Evolutionary conservation across 2,329 filamentous ascomycete species (phyloP), one percentile per base, ranked within the genome.

Genomic region (Colletotrichum sp.): DNA sequence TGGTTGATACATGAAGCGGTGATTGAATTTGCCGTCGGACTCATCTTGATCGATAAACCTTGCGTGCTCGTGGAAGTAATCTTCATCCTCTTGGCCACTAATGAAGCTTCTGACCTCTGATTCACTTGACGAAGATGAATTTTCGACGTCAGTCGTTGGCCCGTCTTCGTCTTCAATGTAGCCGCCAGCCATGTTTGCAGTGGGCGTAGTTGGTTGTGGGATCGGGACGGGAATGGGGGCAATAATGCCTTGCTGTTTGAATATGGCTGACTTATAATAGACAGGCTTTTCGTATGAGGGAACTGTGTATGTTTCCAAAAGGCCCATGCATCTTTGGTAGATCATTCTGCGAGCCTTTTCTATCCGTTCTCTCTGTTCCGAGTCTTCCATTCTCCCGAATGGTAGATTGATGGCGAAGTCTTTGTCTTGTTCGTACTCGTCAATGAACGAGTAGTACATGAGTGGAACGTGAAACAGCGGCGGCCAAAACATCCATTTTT

Each of bases 341-440:
- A 71, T 7, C 21, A 26, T n/a, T 13, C 13, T 49, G 2, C 59
- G 59, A 18, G 30, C 30, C 7, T 7, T n/a, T 1, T 71, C 69
- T 28, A 55, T 21, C 8, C 26, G 55, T 5, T 8, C 26, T 9
- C 7, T 16, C 6, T 39, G 15, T 15, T 0, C 2, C 8, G 4
- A 3, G 3, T 6, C 3, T 44, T 32, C n/a, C 8, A 28, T n/a
- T 5, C 10, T 4, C 0, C 8, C 2, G 5, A 36, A 5, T 4
- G 59, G 5, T 1, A 36, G 1, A 6, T 64, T 28, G 5, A 36
- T 15, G 1, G 39, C 69, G 12, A 71, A 71, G 9, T 65, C 13
- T 4, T 30, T 7, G 28, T 65, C 39, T 21, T 21, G 10, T 4
- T 64, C 21, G 6, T 71, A 65, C 1, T 64, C 59, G 7, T 57